These are phyloP conservation scores for Fusarium sp. DNA, from an alignment of 2,329 filamentous ascomycete genomes.

Conservation along the genomic window DNA sequence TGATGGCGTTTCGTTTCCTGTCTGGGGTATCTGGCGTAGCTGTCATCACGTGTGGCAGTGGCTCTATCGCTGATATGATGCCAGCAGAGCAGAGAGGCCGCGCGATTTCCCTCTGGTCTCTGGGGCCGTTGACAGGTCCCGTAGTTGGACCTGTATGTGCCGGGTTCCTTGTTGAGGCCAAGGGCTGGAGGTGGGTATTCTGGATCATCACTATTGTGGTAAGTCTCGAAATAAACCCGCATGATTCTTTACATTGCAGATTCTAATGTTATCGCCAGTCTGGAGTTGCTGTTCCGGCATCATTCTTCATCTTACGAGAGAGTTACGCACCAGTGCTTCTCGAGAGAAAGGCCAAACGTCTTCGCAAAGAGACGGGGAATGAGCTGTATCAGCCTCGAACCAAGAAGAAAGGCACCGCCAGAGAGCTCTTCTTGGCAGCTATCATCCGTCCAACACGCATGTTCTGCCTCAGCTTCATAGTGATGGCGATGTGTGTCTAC, in stretches of 20 bases:
- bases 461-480: conserved; percentile 59
- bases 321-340: conserved; percentile 51
- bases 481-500: conserved; percentile 57
- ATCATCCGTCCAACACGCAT: conserved; percentile 59
- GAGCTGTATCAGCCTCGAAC: conserved; percentile 54
- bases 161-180: conserved; percentile 69
- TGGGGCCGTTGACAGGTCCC: conserved; percentile 58
- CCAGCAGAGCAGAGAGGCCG: conserved; percentile 48
- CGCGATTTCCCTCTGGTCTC: conserved; percentile 64
- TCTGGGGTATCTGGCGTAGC: conserved; percentile 62
- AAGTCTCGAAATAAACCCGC: neutral
- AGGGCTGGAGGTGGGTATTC: conserved; percentile 70
- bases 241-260: neutral
- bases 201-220: conserved; percentile 68
- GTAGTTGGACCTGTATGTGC: conserved; percentile 54
- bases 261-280: neutral
- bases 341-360: conserved; percentile 44
- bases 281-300: conserved; percentile 40
- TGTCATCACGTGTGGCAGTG: conserved; percentile 63
- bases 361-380: conserved; percentile 52
- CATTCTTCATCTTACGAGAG: conserved; percentile 48
- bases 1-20: conserved; percentile 61
- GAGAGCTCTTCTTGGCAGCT: conserved; percentile 49
- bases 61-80: conserved; percentile 54
- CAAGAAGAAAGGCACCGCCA: conserved; percentile 44